Percentiles rank a stretch among this genome's conserved stretches.
Conservation (phyloP, 176 grass and related monocot species). For the Musa acuminata region DNA sequence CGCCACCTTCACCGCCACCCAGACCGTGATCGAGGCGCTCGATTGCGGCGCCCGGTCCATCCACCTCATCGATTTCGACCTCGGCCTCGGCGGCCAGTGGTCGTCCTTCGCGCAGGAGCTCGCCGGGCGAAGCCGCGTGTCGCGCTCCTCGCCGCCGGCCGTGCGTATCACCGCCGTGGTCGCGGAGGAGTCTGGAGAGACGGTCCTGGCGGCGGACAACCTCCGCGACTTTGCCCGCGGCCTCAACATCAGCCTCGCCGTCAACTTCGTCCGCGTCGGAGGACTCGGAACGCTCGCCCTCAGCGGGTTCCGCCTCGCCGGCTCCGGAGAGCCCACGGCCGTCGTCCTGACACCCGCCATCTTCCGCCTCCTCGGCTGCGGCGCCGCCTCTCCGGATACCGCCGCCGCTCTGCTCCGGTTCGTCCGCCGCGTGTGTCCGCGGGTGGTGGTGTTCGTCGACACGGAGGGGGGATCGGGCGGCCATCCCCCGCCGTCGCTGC, state of each 20-base stretch:
- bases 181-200: conserved; percentile 38
- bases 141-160: conserved; percentile 8
- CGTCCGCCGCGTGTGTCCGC: conserved; percentile 19
- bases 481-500: conserved; percentile 4
- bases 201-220: conserved; percentile 49
- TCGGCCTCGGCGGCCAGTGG: conserved; percentile 57
- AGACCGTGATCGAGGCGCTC: conserved; percentile 46
- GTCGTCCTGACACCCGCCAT: conserved; percentile 38
- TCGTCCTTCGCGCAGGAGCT: conserved; percentile 52
- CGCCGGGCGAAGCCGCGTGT: conserved; percentile 23
- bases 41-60: conserved; percentile 31
- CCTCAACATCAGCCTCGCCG: conserved; percentile 35
- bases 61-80: conserved; percentile 53
- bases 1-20: conserved; percentile 49
- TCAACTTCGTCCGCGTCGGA: conserved; percentile 38
- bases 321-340: conserved; percentile 29
- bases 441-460: conserved; percentile 36
- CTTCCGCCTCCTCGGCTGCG: conserved; percentile 28
- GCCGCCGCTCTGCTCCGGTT: conserved; percentile 30
- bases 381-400: conserved; percentile 9
- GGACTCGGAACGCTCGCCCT: conserved; percentile 29
- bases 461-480: conserved; percentile 16
- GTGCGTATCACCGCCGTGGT: conserved; percentile 50
- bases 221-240: conserved; percentile 49
- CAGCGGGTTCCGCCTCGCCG: conserved; percentile 19